These are phyloP conservation scores for Nemania abortiva DNA, from an alignment of 2,329 filamentous ascomycete species.

Conservation along the genomic window DNA sequence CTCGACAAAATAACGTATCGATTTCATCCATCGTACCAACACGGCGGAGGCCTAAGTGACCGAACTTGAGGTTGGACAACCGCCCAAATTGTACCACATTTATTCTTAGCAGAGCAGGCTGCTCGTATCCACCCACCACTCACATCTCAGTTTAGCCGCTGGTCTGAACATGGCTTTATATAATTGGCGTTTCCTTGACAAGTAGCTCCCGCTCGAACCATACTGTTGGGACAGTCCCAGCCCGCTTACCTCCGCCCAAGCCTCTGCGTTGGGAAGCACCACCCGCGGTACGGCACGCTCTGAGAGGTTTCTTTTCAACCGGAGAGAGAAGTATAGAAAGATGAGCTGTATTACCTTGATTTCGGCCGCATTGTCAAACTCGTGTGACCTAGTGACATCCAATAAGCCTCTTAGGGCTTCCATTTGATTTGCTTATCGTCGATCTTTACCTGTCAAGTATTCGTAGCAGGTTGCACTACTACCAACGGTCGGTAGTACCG, in stretches of 20 bases:
- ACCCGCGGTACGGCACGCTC: neutral
- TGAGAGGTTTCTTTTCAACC: neutral
- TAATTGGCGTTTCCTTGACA: conserved; percentile 29
- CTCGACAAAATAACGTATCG: no score
- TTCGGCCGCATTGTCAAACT: conserved; percentile 15
- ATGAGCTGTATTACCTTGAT: conserved; percentile 10
- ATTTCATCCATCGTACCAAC: neutral
- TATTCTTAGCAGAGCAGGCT: conserved; percentile 10
- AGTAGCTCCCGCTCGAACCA: conserved; percentile 28
- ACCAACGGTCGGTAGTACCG: conserved; percentile 27
- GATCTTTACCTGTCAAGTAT: conserved; percentile 12
- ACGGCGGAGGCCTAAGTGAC: neutral
- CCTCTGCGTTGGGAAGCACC: neutral
- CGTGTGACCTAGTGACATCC: conserved; percentile 2
- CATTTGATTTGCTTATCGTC: conserved; percentile 4
- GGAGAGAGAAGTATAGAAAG: neutral
- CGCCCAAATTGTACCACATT: neutral
- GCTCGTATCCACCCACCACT: conserved; percentile 20
- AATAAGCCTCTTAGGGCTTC: conserved; percentile 13
- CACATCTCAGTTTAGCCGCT: conserved; percentile 28
- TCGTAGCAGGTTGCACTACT: conserved; percentile 21
- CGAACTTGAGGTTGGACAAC: conserved; percentile 2
- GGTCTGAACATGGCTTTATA: conserved; percentile 7
- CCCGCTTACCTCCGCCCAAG: neutral
- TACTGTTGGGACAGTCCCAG: conserved; percentile 29